These are phyloP conservation scores for Exophiala sideris DNA, from an alignment of 2,329 filamentous ascomycete genomes.

Conservation along the genomic window DNA sequence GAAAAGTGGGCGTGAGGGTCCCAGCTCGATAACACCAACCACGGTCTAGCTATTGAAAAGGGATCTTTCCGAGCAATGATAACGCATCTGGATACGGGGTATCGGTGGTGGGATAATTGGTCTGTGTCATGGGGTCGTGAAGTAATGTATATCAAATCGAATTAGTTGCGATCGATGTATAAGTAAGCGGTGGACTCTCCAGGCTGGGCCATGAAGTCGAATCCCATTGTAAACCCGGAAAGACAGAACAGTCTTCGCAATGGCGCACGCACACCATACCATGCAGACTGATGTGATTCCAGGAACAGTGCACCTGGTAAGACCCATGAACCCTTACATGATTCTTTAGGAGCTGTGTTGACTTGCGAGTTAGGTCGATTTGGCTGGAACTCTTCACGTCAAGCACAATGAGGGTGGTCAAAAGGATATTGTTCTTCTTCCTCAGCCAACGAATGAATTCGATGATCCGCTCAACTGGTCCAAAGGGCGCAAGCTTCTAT, in stretches of 20 bases:
- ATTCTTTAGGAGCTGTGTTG: not conserved
- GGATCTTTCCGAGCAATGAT: slow-evolving; percentile 6
- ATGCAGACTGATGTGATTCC: slow-evolving; percentile 9
- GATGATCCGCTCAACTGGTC: slow-evolving; percentile 55
- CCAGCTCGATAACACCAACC: not conserved
- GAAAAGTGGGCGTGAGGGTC: not conserved
- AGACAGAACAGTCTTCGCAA: not conserved
- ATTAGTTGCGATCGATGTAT: not conserved
- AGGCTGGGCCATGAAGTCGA: not conserved
- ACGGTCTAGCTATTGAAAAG: not conserved
- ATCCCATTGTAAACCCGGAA: not conserved
- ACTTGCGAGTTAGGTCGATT: slow-evolving; percentile 1
- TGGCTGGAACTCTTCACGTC: slow-evolving; percentile 4
- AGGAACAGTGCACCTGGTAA: slow-evolving; percentile 8
- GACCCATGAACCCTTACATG: not conserved
- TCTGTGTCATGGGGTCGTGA: not conserved
- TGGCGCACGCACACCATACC: not conserved
- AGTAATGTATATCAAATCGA: not conserved
- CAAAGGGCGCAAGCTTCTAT: slow-evolving; percentile 45
- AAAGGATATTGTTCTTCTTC: slow-evolving; percentile 49
- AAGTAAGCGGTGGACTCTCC: not conserved
- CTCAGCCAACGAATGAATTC: slow-evolving; percentile 50
- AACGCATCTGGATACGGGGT: not conserved
- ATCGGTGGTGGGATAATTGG: not conserved
- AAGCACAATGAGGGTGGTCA: slow-evolving; percentile 10